phyloP scores from a whole-genome alignment of 75 land plant genomes.

The Selaginella moellendorffii region DNA sequence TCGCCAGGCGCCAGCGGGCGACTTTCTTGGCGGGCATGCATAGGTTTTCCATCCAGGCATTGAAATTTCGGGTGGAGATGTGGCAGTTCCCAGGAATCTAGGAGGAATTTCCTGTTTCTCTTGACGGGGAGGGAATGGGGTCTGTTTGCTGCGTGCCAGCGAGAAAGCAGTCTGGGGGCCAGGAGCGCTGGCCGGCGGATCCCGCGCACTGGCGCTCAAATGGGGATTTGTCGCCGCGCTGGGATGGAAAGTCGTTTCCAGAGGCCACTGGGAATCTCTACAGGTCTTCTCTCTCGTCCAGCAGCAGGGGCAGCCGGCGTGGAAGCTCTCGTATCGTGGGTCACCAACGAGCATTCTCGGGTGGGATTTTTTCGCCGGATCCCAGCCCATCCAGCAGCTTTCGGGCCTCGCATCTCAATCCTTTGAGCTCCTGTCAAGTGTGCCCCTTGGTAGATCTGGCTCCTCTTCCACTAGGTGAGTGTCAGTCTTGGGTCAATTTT shows the following conservation, averaged over 20 bases:
- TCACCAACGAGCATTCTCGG: no score
- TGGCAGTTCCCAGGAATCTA: no score
- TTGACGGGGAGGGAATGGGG: no score
- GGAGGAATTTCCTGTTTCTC: no score
- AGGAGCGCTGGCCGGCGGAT: no score
- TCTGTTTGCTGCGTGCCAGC: neutral
- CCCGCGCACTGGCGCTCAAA: neutral
- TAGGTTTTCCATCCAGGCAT: no score
- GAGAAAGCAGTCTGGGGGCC: neutral
- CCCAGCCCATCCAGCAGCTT: neutral
- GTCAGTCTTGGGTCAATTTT: no score
- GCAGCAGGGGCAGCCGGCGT: neutral
- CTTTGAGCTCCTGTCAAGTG: neutral
- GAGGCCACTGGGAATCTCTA: neutral
- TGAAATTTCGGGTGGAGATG: no score
- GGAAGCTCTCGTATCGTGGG: neutral
- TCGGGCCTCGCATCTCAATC: neutral
- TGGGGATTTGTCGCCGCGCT: neutral
- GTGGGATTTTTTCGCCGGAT: neutral
- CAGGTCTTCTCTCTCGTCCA: neutral
- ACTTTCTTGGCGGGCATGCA: no score
- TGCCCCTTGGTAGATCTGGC: neutral
- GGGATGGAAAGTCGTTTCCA: no score
- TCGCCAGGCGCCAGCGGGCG: no score
- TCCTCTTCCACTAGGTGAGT: no score